Base-by-base conservation (phyloP, 805 yeast genomes). In the Yamadazyma olivae region DNA sequence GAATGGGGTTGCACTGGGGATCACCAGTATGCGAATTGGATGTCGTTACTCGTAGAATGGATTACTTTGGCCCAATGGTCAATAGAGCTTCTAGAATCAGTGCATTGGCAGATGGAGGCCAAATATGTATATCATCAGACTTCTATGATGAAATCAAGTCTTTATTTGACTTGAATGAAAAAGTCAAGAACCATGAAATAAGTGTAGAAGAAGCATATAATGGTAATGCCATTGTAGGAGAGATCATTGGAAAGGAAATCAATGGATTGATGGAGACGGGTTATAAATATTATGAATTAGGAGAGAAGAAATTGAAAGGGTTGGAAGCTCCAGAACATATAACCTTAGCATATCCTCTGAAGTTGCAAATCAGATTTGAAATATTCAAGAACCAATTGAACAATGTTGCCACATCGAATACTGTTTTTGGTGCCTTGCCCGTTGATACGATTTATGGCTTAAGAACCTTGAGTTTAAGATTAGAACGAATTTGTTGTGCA, bases 1-100 rank as follows among this genome's bases (percentile, higher is more conserved):
- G 99, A 54, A 93, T 93, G 98, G 99, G 99, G 42, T 77, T 88
- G 27, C 98, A 93, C 59, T 93, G 98, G 95, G 99, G 99, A 44
- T 72, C 83, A 1, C 98, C 99, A 0, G 97, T 91, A 27, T 87
- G 95, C 51, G 99, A 93, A 58, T 76, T 83, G 6, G 99, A 93
- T 65, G 83, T 91, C 41, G 90, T 90, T 36, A 93, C 99, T 0
- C 79, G 89, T 48, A 79, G 99, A 67, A 93, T 93, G 99, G 99
- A 93, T 63, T 93, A 93, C 60, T 84, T 93, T 50, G 99, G 99
- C 0, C 99, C 99, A 0, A 90, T 93, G 89, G 99, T 93, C 21
- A 93, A 93, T 53, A 74, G 96, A 34, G 87, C 99, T 1, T 82
- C 98, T 1, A 74, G 99, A 51, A 91, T 93, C 17, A 82, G 90